phyloP scores from a whole-genome alignment of 768 basidiomycete genomes.

The Termitomyces sp. region DNA sequence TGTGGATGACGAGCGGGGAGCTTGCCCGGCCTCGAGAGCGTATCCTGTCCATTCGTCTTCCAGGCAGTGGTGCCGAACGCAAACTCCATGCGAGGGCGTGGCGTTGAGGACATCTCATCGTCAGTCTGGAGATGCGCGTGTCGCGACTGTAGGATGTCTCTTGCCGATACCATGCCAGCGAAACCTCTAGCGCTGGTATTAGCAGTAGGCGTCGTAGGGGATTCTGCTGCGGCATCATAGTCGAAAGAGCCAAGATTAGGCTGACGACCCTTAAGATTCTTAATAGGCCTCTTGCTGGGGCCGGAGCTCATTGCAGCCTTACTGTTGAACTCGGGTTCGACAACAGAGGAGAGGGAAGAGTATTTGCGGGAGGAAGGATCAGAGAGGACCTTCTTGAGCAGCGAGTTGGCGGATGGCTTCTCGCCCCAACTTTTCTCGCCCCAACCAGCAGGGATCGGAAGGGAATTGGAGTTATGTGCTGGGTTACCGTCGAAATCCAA shows the following conservation, averaged over 20 bases:
- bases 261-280: constrained; percentile 24
- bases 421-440: constrained; percentile 6
- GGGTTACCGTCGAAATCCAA: constrained; percentile 3
- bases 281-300: constrained; percentile 22
- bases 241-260: constrained; percentile 12
- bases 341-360: constrained; percentile 1
- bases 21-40: not conserved
- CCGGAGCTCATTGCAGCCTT: not conserved
- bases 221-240: constrained; percentile 6
- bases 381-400: constrained; percentile 11
- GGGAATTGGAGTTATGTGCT: not conserved
- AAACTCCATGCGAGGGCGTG: constrained; percentile 8
- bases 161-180: constrained; percentile 5
- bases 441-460: constrained; percentile 13
- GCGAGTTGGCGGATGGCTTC: constrained; percentile 7
- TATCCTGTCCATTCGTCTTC: constrained; percentile 1
- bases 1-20: not conserved
- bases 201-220: constrained; percentile 10
- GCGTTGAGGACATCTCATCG: constrained; percentile 15
- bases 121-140: constrained; percentile 1
- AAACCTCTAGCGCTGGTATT: constrained; percentile 7
- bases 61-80: not conserved
- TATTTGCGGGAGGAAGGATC: constrained; percentile 8
- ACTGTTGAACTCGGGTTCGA: constrained; percentile 1
- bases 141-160: constrained; percentile 12